These are phyloP conservation scores for Cercospora zeina DNA, from an alignment of 2,329 filamentous ascomycete genomes.

Conservation along the genomic window DNA sequence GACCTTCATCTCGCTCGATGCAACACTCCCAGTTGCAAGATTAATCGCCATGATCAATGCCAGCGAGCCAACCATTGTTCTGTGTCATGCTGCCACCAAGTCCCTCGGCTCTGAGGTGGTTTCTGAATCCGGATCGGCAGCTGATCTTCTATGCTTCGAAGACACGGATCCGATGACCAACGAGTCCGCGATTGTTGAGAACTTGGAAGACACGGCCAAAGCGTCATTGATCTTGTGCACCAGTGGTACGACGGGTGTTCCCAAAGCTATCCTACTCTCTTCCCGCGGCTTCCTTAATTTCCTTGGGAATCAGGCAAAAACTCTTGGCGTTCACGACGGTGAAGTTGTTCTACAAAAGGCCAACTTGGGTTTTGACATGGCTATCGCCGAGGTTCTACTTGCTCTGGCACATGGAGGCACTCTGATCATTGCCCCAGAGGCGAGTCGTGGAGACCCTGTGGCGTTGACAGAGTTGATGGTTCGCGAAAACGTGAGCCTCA, in stretches of 20 bases:
- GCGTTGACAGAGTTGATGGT: conserved; percentile 43
- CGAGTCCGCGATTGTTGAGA: neutral
- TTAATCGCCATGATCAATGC: conserved; percentile 19
- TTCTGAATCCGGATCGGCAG: neutral
- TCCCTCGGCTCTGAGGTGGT: conserved; percentile 1
- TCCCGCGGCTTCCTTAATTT: conserved; percentile 23
- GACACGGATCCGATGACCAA: neutral
- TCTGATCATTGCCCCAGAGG: conserved; percentile 42
- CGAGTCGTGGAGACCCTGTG: conserved; percentile 40
- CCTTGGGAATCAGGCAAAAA: conserved; percentile 15
- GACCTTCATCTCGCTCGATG: conserved; percentile 24
- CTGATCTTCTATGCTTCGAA: conserved; percentile 16
- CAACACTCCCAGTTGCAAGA: conserved; percentile 22
- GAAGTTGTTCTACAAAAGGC: conserved; percentile 44
- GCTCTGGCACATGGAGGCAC: conserved; percentile 44
- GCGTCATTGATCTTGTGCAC: conserved; percentile 25
- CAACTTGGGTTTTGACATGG: conserved; percentile 47
- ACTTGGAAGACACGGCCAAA: conserved; percentile 20
- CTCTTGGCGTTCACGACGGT: conserved; percentile 16
- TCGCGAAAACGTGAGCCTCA: conserved; percentile 43
- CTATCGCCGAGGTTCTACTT: conserved; percentile 43
- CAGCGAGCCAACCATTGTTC: conserved; percentile 20
- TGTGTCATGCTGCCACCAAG: conserved; percentile 20
- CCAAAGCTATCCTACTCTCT: conserved; percentile 26
- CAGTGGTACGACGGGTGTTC: conserved; percentile 26